Base-by-base conservation (phyloP, 225 moss, liverwort and hornwort genomes). In the Lunularia cruciata region DNA sequence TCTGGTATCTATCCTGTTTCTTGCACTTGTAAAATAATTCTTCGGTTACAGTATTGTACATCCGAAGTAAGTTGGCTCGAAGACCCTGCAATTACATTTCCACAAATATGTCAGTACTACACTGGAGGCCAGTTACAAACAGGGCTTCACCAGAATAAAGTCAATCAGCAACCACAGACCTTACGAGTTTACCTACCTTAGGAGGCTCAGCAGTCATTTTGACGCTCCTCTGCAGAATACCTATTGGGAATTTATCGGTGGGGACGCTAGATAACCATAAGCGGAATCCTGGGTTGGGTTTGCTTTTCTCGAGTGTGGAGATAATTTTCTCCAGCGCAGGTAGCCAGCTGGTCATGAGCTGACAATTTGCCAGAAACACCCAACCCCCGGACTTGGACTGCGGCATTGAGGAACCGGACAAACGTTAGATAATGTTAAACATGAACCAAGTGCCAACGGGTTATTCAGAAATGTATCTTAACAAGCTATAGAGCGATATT, bases 151-250 rank as follows among this genome's bases (percentile, higher is more conserved):
- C n/a, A n/a, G n/a, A n/a, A n/a, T n/a, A n/a, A n/a, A n/a, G n/a
- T n/a, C n/a, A n/a, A n/a, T n/a, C n/a, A n/a, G 16, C 6, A 9
- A 18, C 20, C 2, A 15, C 19, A 16, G 12, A 34, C 11, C 18
- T 34, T 16, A 34, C 13, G 6, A 28, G 3, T 10, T 35, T 59
- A 39, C 63, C 31, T 46, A 91, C 91, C 79, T 91, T 91, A 3
- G 91, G 91, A 78, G 88, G 91, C 68, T 91, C 91, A 46, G 86
- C 85, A 2, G 91, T 91, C 88, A 91, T 86, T 85, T 91, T 91
- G 1, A 91, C 91, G 74, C 91, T 91, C 30, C 83, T 75, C 30
- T 91, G 91, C 19, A 91, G 30, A 37, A 91, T 91, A 26, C 88
- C 88, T 46, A 88, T 91, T 0, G 91, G 91, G 64, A 91, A 91